phyloP scores from a whole-genome alignment of 2,329 filamentous ascomycete genomes.

The Arthrocladium fulminans region DNA sequence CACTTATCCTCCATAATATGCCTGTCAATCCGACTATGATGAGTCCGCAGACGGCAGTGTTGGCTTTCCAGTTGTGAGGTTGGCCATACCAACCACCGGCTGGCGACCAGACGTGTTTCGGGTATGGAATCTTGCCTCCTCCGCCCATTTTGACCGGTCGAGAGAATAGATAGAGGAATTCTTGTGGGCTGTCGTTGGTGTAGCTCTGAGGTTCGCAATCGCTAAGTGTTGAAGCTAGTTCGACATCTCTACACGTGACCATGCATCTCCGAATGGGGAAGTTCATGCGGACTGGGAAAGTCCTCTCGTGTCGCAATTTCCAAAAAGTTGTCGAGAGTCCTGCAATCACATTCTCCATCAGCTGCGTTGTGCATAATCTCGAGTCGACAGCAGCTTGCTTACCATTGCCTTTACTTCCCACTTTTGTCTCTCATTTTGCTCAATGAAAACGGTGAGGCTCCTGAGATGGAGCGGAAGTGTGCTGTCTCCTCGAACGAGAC shows the following conservation, averaged over 20 bases:
- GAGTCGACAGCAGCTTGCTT: background rate
- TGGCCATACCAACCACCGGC: conserved; percentile 96
- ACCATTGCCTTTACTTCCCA: background rate
- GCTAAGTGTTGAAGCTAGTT: background rate
- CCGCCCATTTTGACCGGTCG: conserved; percentile 49
- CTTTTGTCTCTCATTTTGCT: conserved; percentile 12
- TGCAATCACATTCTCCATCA: conserved; percentile 7
- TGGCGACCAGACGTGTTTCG: conserved; percentile 97
- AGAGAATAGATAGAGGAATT: background rate
- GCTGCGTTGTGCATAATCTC: background rate
- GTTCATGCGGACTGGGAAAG: conserved; percentile 8
- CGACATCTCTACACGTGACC: background rate
- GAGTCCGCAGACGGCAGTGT: conserved; percentile 68
- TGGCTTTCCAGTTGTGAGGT: conserved; percentile 87
- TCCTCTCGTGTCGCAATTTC: conserved; percentile 20
- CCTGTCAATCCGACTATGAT: conserved; percentile 61
- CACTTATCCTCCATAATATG: conserved; percentile 62
- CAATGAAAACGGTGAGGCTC: conserved; percentile 45
- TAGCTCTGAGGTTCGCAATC: background rate
- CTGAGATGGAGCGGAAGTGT: conserved; percentile 44
- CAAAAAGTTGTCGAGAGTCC: conserved; percentile 13
- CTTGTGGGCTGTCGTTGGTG: background rate
- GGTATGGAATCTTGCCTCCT: conserved; percentile 67
- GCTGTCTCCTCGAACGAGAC: conserved; percentile 40
- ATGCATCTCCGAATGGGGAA: background rate